Base-by-base conservation (phyloP, 2,329 filamentous ascomycete species). In the Colletotrichum sansevieriae region DNA sequence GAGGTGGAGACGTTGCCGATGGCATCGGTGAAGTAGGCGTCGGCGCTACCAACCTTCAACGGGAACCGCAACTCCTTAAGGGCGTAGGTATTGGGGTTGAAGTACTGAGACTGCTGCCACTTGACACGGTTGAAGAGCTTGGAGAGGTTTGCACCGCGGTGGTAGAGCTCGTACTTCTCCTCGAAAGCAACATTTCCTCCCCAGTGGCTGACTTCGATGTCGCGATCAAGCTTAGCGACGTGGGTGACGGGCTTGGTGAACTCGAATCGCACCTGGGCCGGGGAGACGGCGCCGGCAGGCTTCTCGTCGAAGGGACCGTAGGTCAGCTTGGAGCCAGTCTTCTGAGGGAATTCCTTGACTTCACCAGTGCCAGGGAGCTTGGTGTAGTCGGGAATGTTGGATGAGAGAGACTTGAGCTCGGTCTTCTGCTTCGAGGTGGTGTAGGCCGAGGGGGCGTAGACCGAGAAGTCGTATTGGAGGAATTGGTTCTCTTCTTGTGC, bases 1-100 rank as follows among this genome's bases (percentile, higher is more conserved):
- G 94, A 97, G 1, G 96, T 99, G 33, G 95, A 97, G 35, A 99
- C 94, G 77, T 99, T 99, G 73, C 96, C 96, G 76, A 99, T 97
- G 74, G 94, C 92, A 78, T 99, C 96, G 58, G 91, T 95, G 81
- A 96, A 99, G 85, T 99, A 99, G 5, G 95, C 88, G 76, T 98
- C 93, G 63, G 90, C 87, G 71, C 92, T 94, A 72, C 95, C 94
- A 15, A 91, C 86, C 60, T 88, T 89, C 60, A 99, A 88, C 13
- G 94, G 92, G 75, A 97, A 90, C 72, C 88, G 90, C 70, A 99
- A 82, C 77, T 94, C 92, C 79, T 92, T 95, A 71, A 98, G 85
- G 1, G 96, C 95, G 35, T 88, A 89, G 8, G 89, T 91, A 12
- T 88, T 84, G n/a, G 92, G 89, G 79, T 91, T 92, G 83, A 92